Evolutionary conservation across 345 rosid species (phyloP), one percentile per base, ranked within the genome.

Genomic region (Gossypium longicalyx): DNA sequence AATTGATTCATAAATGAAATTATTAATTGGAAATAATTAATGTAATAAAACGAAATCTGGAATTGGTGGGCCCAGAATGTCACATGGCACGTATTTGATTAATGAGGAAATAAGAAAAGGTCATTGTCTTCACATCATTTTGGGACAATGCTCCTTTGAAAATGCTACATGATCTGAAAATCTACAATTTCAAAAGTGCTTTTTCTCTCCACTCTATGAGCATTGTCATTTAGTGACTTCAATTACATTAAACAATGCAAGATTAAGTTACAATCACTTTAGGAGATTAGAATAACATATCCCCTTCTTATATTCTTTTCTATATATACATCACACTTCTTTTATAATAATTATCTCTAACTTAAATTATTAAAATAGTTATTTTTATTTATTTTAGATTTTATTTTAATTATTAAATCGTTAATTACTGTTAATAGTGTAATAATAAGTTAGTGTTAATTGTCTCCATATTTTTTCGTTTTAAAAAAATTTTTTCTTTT

Each of bases 171-270:
- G 34, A 41, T 16, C 15, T 19, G 52, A 17, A 16, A 44, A 56
- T 60, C 13, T 48, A 48, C 15, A 12, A 48, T 11, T 48, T 48
- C 52, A 48, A 48, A 5, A 48, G 16, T 48, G 52, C 52, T 11
- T 48, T 48, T 48, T 12, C 43, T 44, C 58, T 56, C 53, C 64
- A 27, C 79, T 41, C 75, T 56, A 78, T 9, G 29, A 22, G 13
- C 41, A 29, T 12, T 78, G 77, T 66, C 79, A 4, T 75, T 17
- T 59, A 60, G 56, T 12, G 41, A 64, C 34, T 54, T 11, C 12
- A 9, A 9, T 64, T 3, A 16, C 69, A 45, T 12, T 51, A 58
- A 44, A 12, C 43, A 34, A 34, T 4, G 41, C 41, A 34, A 34
- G 41, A 34, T 34, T 34, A 34, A 34, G 41, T 5, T 34, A 0